Base-by-base conservation (phyloP, 352 stramenopile genomes). In the Globisporangium solare region DNA sequence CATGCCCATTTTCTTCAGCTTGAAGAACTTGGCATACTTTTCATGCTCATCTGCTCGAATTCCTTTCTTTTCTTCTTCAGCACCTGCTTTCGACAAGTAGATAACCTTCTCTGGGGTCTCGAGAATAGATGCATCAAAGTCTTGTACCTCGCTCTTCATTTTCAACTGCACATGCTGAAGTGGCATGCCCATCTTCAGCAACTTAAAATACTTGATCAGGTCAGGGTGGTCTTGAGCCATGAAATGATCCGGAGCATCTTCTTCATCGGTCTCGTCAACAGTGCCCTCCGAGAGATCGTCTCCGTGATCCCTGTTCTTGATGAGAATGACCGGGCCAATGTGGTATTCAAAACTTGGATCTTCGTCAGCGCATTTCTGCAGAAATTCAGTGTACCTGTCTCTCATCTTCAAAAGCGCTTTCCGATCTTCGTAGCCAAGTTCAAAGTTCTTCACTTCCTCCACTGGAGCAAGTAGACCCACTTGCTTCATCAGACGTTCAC, bases 1-100 rank as follows among this genome's bases (percentile, higher is more conserved):
- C 83, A 99, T 95, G 10, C 92, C 93, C 72, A 98, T 92, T 60
- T 96, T 97, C 45, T 92, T 86, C 64, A 99, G 91, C 66, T 98
- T 98, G 63, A 98, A 98, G 63, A 97, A 99, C 56, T 93, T 93
- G 2, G 64, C 68, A 68, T 76, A 92, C 52, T 89, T 89, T 5
- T 81, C 70, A 48, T 93, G 81, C 21, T 88, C 75, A 42, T 82
- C 74, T 11, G 70, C 80, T 41, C 66, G 68, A 8, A 74, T 85
- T 10, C 77, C 80, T 41, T 73, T 64, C 41, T 69, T 68, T 24
- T 74, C 51, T 18, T 71, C 58, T 51, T 94, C 83, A 6, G 62
- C 48, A 7, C 69, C 67, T 41, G 61, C 65, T 57, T 91, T 95
- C 10, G 61, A 68, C 64, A 98, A 85, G 42, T 93, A 95, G 42